phyloP scores from a whole-genome alignment of 495 filamentous ascomycete species.

The Terfezia claveryi region DNA sequence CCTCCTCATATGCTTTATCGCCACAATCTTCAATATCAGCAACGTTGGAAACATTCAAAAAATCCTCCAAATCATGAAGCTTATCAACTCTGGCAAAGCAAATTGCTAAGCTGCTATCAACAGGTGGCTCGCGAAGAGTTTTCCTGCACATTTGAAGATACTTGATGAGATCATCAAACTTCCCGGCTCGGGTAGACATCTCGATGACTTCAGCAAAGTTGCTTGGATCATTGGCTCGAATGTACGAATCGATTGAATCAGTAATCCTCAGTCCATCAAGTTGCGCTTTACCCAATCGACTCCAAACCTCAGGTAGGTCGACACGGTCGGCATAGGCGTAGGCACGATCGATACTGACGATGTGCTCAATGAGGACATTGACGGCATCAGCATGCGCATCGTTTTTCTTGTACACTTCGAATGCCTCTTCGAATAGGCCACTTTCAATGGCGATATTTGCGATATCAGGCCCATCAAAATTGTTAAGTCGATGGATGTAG shows the following conservation, averaged over 20 bases:
- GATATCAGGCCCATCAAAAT: slow-evolving; percentile 82
- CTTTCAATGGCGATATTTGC: slow-evolving; percentile 82
- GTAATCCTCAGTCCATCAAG: slow-evolving; percentile 83
- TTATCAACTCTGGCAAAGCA: slow-evolving; percentile 80
- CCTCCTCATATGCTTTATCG: slow-evolving; percentile 93
- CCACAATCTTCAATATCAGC: slow-evolving; percentile 88
- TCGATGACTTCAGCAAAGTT: slow-evolving; percentile 95
- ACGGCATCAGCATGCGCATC: slow-evolving; percentile 67
- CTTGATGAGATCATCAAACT: slow-evolving; percentile 95
- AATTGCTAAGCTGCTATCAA: slow-evolving; percentile 87
- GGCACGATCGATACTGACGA: slow-evolving; percentile 95
- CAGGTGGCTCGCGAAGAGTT: slow-evolving; percentile 78
- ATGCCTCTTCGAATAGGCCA: slow-evolving; percentile 88
- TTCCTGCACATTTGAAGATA: slow-evolving; percentile 93
- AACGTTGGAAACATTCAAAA: slow-evolving; percentile 81
- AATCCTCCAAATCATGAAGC: slow-evolving; percentile 86
- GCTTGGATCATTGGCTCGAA: slow-evolving; percentile 74
- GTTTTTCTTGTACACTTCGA: slow-evolving; percentile 97
- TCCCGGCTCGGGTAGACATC: slow-evolving; percentile 83
- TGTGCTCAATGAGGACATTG: slow-evolving; percentile 84
- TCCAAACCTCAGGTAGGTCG: slow-evolving; percentile 95
- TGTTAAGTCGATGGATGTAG: slow-evolving; percentile 78
- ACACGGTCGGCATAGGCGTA: slow-evolving; percentile 93
- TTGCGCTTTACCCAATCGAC: slow-evolving; percentile 94
- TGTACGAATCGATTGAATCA: slow-evolving; percentile 92